Evolutionary conservation across 345 rosid species (phyloP).

Genomic region (Turnera subulata): DNA sequence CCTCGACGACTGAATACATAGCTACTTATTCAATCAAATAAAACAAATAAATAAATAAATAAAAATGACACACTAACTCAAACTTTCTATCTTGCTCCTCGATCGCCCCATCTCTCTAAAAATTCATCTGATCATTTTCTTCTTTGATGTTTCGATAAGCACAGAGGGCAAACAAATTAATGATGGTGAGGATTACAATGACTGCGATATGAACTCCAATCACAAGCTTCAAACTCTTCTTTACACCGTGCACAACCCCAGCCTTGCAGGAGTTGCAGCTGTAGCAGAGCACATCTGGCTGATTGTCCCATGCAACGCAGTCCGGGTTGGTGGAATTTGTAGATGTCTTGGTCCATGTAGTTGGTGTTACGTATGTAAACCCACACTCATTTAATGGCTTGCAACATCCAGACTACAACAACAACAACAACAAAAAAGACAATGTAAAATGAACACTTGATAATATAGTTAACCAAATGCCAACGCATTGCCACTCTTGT

Average conservation of each 20-base stretch:
- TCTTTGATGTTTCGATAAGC: no score
- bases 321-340: slow-evolving; percentile 7
- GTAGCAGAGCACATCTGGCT: slow-evolving; percentile 10
- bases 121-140: no score
- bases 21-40: no score
- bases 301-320: slow-evolving; percentile 6
- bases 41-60: no score
- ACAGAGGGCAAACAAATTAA: no score
- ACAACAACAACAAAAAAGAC: neutral
- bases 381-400: neutral
- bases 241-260: slow-evolving; percentile 13
- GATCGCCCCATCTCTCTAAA: no score
- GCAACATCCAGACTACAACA: neutral
- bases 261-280: slow-evolving; percentile 24
- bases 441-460: no score
- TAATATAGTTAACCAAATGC: no score
- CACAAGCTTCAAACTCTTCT: slow-evolving; percentile 16
- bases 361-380: neutral
- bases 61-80: no score
- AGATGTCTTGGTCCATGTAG: neutral
- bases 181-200: slow-evolving; percentile 14
- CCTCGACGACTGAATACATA: no score
- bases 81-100: no score
- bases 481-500: no score
- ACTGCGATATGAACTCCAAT: slow-evolving; percentile 8